These are phyloP conservation scores for Solanum virginianum DNA, from an alignment of 257 asterid genomes.

Conservation along the genomic window DNA sequence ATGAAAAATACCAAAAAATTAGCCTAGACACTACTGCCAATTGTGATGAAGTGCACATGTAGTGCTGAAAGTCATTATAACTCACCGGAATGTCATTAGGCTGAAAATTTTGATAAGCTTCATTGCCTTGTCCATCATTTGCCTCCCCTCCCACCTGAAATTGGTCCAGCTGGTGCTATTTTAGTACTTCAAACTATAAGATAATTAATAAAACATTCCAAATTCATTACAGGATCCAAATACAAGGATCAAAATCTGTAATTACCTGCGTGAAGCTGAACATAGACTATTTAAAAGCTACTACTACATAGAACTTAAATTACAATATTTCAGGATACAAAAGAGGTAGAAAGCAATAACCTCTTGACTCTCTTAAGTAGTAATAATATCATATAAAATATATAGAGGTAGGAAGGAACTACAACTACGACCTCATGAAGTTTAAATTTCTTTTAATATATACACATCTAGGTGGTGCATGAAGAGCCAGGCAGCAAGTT, in stretches of 20 bases:
- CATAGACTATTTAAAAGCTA: background rate
- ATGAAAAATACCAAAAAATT: background rate
- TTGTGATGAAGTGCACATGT: no score
- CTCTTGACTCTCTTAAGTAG: background rate
- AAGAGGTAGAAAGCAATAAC: background rate
- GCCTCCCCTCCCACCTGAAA: background rate
- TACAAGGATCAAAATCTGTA: background rate
- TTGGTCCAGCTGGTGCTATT: background rate
- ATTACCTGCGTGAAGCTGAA: background rate
- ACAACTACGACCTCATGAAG: background rate
- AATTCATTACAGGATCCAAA: background rate
- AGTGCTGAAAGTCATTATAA: no score
- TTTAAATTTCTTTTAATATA: background rate
- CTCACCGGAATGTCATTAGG: conserved; percentile 8
- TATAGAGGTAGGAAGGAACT: background rate
- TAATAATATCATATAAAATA: background rate
- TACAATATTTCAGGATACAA: background rate
- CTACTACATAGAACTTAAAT: background rate
- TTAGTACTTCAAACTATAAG: background rate
- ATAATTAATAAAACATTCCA: background rate
- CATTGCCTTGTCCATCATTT: background rate
- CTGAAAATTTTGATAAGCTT: conserved; percentile 3
- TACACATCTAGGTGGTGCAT: background rate
- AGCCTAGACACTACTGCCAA: background rate
- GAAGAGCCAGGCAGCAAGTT: background rate